Evolutionary conservation across 257 asterid species (phyloP).

Genomic region (Solanum ossicruentum): DNA sequence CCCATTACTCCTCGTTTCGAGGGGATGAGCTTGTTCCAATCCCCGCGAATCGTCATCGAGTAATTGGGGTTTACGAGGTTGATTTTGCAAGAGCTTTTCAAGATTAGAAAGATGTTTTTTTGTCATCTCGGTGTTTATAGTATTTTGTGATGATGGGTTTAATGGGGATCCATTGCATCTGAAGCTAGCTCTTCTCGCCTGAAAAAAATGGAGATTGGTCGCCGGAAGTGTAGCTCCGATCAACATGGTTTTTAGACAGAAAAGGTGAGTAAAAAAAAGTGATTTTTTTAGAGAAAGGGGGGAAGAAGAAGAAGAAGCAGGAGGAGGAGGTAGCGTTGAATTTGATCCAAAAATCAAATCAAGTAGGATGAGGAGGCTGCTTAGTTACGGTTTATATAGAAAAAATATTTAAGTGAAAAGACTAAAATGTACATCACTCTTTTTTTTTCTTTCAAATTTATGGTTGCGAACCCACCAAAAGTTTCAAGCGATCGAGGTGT

Average conservation of each 20-base stretch:
- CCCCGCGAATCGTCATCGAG: constrained; percentile 8
- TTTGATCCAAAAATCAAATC: not conserved
- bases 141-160: constrained; percentile 21
- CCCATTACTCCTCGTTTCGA: not conserved
- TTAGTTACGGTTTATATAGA: not conserved
- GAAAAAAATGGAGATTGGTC: constrained; percentile 26
- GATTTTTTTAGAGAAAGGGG: not conserved
- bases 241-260: constrained; percentile 18
- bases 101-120: constrained; percentile 48
- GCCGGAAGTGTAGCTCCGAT: constrained; percentile 49
- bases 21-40: not conserved
- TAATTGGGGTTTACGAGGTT: not conserved
- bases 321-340: not conserved
- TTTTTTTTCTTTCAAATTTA: too few relatives aligned
- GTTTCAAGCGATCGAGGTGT: too few relatives aligned
- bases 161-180: constrained; percentile 38
- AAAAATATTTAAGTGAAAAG: too few relatives aligned
- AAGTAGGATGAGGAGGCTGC: not conserved
- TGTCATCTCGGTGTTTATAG: constrained; percentile 14
- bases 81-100: constrained; percentile 40
- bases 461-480: too few relatives aligned
- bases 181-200: constrained; percentile 24
- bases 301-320: not conserved
- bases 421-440: not conserved
- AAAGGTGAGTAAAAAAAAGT: not conserved